A percentile compares a stretch with the other conserved stretches of the same genome.
These are phyloP conservation scores for Apiospora koreana DNA, from an alignment of 2,329 filamentous ascomycete species.

Conservation along the genomic window DNA sequence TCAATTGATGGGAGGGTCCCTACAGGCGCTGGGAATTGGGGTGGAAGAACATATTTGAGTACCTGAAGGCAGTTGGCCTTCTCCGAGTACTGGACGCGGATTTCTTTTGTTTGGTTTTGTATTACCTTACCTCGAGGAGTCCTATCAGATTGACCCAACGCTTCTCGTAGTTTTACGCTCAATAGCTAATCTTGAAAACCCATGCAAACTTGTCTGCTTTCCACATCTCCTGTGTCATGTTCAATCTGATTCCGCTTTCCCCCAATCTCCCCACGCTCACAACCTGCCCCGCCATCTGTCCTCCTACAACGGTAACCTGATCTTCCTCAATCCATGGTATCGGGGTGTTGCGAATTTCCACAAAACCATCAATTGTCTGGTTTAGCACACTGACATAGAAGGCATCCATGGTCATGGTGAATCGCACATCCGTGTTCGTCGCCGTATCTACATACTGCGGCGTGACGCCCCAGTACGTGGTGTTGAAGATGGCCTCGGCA, in stretches of 20 bases:
- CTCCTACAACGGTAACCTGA: slow-evolving; percentile 43
- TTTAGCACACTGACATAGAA: slow-evolving; percentile 52
- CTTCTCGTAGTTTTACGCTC: background rate
- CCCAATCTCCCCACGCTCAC: background rate
- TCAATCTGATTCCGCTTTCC: background rate
- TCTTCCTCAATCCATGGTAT: slow-evolving; percentile 41
- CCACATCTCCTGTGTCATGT: background rate
- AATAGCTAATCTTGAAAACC: no score
- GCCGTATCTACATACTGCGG: slow-evolving; percentile 24
- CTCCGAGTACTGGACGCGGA: background rate
- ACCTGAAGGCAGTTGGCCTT: background rate
- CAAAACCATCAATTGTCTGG: background rate
- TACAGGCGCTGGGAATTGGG: no score
- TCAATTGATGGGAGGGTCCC: background rate
- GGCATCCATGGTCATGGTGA: slow-evolving; percentile 52
- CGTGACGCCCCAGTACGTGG: slow-evolving; percentile 44
- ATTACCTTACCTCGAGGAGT: background rate
- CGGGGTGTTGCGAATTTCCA: slow-evolving; percentile 33
- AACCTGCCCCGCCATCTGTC: slow-evolving; percentile 5
- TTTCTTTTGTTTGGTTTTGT: background rate
- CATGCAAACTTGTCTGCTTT: no score
- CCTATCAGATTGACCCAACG: background rate
- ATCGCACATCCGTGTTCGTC: slow-evolving; percentile 39
- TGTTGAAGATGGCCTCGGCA: slow-evolving; percentile 57
- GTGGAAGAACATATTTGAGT: no score